These are phyloP conservation scores for Tolypocladium cylindrosporum DNA, from an alignment of 2,329 filamentous ascomycete species.

Conservation along the genomic window DNA sequence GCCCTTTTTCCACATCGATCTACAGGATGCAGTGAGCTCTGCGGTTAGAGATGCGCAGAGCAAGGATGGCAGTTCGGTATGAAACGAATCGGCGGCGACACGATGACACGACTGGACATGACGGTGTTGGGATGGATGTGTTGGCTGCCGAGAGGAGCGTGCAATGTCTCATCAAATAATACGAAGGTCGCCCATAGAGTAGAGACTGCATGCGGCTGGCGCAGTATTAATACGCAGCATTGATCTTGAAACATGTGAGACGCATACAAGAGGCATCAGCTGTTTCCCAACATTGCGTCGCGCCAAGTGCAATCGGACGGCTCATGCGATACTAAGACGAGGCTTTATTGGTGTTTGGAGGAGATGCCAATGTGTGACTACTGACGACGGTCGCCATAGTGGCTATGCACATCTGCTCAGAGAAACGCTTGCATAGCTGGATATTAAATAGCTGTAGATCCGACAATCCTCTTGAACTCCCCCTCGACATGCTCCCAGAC, in stretches of 20 bases:
- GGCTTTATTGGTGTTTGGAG: too few species aligned
- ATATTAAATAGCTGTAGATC: too few species aligned
- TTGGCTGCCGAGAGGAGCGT: neutral
- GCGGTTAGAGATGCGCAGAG: constrained; percentile 17
- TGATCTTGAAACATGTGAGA: neutral
- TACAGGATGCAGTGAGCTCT: constrained; percentile 29
- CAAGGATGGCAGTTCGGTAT: constrained; percentile 8
- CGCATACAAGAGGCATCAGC: neutral
- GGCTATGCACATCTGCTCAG: too few species aligned
- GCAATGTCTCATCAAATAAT: neutral
- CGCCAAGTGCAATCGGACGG: neutral
- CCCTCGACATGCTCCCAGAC: too few species aligned
- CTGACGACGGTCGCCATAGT: too few species aligned
- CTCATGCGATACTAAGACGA: too few species aligned
- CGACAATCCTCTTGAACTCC: too few species aligned
- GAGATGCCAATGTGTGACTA: too few species aligned
- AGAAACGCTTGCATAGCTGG: too few species aligned
- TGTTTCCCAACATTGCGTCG: neutral
- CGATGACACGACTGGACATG: neutral
- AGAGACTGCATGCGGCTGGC: neutral
- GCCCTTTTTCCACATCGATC: constrained; percentile 38
- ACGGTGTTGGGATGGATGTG: neutral
- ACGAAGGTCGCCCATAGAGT: neutral
- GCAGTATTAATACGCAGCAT: neutral
- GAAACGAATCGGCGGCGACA: neutral